phyloP scores from a whole-genome alignment of 768 basidiomycete species.

The Boletus reticulatus region DNA sequence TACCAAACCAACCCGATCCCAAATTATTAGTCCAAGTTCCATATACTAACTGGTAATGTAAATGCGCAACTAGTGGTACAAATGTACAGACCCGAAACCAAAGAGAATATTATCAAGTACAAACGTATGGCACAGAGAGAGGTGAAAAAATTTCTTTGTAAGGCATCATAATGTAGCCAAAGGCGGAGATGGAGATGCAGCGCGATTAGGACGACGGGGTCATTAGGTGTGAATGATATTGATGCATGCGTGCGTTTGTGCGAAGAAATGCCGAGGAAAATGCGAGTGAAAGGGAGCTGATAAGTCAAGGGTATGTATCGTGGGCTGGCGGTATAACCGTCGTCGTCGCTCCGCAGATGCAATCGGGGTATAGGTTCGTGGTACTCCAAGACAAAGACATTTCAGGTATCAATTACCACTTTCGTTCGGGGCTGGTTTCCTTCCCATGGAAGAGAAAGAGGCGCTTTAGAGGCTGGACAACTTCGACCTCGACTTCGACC shows the following conservation, averaged over 20 bases:
- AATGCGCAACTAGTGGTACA: conserved; percentile 35
- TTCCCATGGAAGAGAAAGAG: conserved; percentile 68
- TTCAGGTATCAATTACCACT: conserved; percentile 24
- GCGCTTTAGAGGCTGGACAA: conserved; percentile 54
- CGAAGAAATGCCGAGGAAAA: conserved; percentile 16
- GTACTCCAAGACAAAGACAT: conserved; percentile 9
- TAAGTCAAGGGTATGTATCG: conserved; percentile 38
- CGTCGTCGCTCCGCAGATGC: conserved; percentile 25
- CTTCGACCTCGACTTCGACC: conserved; percentile 52
- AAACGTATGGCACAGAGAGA: conserved; percentile 32
- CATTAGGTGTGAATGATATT: conserved; percentile 28
- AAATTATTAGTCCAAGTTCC: conserved; percentile 33
- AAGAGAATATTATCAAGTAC: conserved; percentile 32
- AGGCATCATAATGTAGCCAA: conserved; percentile 16
- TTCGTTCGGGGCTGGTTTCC: conserved; percentile 29
- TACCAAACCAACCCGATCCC: conserved; percentile 25
- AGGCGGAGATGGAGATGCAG: conserved; percentile 19
- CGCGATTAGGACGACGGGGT: conserved; percentile 35
- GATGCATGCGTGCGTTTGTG: conserved; percentile 25
- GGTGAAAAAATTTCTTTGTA: conserved; percentile 21
- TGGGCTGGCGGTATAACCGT: conserved; percentile 32
- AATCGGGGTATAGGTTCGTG: conserved; percentile 30
- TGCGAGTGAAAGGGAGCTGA: conserved; percentile 20
- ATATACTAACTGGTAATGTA: conserved; percentile 35
- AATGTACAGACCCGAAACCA: conserved; percentile 27